phyloP scores from a whole-genome alignment of 345 rosid species.

The Rhodomyrtus tomentosa region DNA sequence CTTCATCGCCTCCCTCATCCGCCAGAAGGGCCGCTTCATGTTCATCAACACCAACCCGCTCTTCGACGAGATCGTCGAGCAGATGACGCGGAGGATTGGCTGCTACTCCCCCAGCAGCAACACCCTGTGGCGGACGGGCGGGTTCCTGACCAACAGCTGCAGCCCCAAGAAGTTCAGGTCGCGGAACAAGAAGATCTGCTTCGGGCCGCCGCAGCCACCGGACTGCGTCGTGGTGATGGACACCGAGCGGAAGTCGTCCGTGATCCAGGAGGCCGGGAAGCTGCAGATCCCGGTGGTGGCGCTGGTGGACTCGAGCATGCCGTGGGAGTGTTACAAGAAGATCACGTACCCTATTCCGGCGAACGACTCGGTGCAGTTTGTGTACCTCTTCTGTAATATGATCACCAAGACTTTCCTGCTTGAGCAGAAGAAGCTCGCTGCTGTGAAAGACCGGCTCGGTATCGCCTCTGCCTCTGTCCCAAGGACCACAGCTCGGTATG shows the following conservation, averaged over 20 bases:
- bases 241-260: constrained; percentile 82
- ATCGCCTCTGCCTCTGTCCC: background rate
- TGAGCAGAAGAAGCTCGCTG: constrained; percentile 50
- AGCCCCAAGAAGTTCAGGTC: constrained; percentile 94
- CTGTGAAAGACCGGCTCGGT: background rate
- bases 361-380: constrained; percentile 86
- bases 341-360: constrained; percentile 89
- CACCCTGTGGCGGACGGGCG: constrained; percentile 70
- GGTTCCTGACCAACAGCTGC: constrained; percentile 72
- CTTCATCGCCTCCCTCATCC: constrained; percentile 63
- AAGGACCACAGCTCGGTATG: background rate
- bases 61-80: constrained; percentile 74
- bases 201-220: constrained; percentile 72
- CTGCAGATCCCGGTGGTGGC: constrained; percentile 88
- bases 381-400: constrained; percentile 87
- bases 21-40: constrained; percentile 45
- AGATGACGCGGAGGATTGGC: constrained; percentile 63
- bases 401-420: constrained; percentile 75
- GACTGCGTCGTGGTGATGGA: constrained; percentile 89
- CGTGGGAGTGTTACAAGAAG: constrained; percentile 61
- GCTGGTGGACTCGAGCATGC: constrained; percentile 75
- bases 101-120: constrained; percentile 45
- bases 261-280: constrained; percentile 61
- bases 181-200: constrained; percentile 76
- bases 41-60: constrained; percentile 92